Percentiles rank a stretch among this genome's conserved stretches.
Evolutionary conservation across 1,139 yeast genomes (phyloP).

Genomic region (Saccharomyces pastorianus): DNA sequence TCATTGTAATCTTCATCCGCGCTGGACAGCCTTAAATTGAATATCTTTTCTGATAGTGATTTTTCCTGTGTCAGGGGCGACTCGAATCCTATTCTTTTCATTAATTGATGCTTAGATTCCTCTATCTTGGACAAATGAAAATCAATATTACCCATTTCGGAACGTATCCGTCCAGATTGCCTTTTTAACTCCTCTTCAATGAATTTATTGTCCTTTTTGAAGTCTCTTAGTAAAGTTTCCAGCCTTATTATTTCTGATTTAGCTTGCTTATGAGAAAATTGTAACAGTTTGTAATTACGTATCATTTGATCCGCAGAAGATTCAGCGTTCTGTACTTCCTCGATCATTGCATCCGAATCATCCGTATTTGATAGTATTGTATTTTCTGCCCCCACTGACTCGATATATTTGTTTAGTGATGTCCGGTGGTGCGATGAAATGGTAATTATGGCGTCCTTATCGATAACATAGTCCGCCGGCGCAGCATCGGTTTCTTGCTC

Average conservation of each 20-base stretch:
- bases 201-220: conserved; percentile 21
- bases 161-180: conserved; percentile 10
- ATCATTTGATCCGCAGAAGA: neutral
- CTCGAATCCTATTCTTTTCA: conserved; percentile 14
- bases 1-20: neutral
- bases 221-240: conserved; percentile 16
- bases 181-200: conserved; percentile 17
- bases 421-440: conserved; percentile 16
- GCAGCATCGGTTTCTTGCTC: neutral
- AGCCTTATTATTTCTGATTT: conserved; percentile 17
- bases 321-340: neutral
- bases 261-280: conserved; percentile 11
- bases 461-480: neutral
- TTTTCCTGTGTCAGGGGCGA: neutral
- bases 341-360: neutral
- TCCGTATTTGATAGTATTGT: conserved; percentile 10
- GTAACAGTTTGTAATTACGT: conserved; percentile 6
- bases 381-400: conserved; percentile 20
- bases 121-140: conserved; percentile 12
- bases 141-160: conserved; percentile 10
- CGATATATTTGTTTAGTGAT: conserved; percentile 20
- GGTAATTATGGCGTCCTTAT: conserved; percentile 4
- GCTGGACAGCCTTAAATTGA: neutral
- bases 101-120: conserved; percentile 10
- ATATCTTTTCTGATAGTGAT: conserved; percentile 1